Conservation (phyloP, 1,139 yeast genomes). For the Lodderomyces orthopsilosis region DNA sequence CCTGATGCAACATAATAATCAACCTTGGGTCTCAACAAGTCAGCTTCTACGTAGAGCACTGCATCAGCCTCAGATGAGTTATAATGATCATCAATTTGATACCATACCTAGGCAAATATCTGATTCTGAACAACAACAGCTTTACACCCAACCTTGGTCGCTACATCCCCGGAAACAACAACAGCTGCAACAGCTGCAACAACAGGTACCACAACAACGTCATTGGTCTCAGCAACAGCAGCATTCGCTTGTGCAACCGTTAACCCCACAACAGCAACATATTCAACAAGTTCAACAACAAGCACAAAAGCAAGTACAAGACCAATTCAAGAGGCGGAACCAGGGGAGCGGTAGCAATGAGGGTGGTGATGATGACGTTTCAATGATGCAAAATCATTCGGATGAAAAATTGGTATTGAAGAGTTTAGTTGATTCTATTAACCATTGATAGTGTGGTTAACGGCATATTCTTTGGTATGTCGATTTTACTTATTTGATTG, state of each 20-base stretch:
- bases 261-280: background rate
- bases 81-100: background rate
- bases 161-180: conserved; percentile 9
- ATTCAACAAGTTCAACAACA: conserved; percentile 7
- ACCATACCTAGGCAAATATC: conserved; percentile 3
- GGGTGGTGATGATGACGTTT: conserved; percentile 8
- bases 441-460: conserved; percentile 22
- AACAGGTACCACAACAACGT: conserved; percentile 1
- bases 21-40: background rate
- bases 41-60: conserved; percentile 1
- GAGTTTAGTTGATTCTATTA: conserved; percentile 45
- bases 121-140: conserved; percentile 4
- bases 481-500: background rate
- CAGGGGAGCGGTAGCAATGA: conserved; percentile 3
- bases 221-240: background rate
- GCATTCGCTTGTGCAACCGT: background rate
- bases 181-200: conserved; percentile 6
- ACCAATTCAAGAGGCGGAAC: conserved; percentile 3
- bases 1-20: background rate
- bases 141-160: conserved; percentile 5
- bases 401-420: conserved; percentile 39
- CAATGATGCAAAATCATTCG: conserved; percentile 8
- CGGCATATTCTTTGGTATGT: no score
- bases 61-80: background rate
- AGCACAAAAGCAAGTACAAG: conserved; percentile 4